phyloP scores from a whole-genome alignment of 2,329 filamentous ascomycete genomes.

The Diaporthe sp. region DNA sequence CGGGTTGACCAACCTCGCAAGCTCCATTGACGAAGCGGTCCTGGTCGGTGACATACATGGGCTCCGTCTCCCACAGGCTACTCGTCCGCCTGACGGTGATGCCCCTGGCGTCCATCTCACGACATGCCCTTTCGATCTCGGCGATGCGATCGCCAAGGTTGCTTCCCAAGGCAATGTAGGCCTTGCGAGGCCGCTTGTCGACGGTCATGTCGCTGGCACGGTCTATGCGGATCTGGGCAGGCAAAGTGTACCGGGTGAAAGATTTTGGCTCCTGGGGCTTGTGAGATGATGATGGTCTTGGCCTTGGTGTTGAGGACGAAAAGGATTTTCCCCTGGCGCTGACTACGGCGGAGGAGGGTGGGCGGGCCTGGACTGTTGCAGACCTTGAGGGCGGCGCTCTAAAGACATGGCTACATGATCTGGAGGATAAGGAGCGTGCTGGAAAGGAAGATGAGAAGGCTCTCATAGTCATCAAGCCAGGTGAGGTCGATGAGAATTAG shows the following conservation, averaged over 20 bases:
- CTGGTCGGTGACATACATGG: constrained; percentile 96
- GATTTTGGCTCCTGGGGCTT: constrained; percentile 22
- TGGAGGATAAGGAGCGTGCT: neutral
- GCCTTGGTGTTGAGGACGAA: constrained; percentile 29
- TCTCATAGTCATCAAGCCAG: constrained; percentile 31
- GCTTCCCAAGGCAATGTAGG: constrained; percentile 91
- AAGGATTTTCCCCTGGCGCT: constrained; percentile 34
- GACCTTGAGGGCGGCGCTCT: constrained; percentile 18
- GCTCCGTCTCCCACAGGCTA: constrained; percentile 91
- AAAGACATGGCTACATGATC: constrained; percentile 31
- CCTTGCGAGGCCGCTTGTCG: constrained; percentile 56
- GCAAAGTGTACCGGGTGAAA: constrained; percentile 40
- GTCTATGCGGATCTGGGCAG: constrained; percentile 37
- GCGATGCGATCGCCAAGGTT: constrained; percentile 89
- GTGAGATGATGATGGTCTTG: constrained; percentile 25
- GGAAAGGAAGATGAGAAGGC: constrained; percentile 19
- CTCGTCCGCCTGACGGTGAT: constrained; percentile 86
- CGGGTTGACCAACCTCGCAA: constrained; percentile 77
- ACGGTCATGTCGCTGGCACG: constrained; percentile 44
- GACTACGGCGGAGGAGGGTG: constrained; percentile 25
- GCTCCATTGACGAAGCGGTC: constrained; percentile 91
- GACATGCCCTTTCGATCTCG: constrained; percentile 88
- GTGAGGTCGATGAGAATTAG: constrained; percentile 18
- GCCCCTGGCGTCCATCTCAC: constrained; percentile 78
- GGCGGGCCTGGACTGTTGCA: constrained; percentile 31